Base-by-base conservation (phyloP, 176 grass and related monocot species). In the Eremochloa ophiuroides region DNA sequence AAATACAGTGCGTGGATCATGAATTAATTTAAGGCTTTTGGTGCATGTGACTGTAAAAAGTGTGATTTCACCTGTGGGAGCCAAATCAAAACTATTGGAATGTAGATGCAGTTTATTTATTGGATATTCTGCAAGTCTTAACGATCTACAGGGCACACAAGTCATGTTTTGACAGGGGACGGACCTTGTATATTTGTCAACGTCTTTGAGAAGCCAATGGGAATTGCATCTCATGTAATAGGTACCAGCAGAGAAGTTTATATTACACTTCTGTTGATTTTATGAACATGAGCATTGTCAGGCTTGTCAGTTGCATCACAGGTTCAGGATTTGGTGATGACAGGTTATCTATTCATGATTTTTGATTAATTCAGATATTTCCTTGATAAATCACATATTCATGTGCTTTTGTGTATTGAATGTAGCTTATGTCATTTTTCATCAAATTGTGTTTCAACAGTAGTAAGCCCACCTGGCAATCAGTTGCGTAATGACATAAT, bases 201-300 rank as follows among this genome's bases (percentile, higher is more conserved):
- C 70, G 90, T 90, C 65, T 87, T 90, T 64, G 70, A 88, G 69
- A 40, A 10, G 72, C 88, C 76, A 90, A 96, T 84, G 93, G 92
- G 31, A 96, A 92, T 62, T 90, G 92, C 75, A 90, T 96, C 68
- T 92, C 93, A 74, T 96, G 90, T 90, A 96, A 96, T 34, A 60
- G 90, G 90, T 96, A 93, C 39, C 35, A 76, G 13, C 7, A 60
- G 25, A 44, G 63, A 38, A 43, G n/a, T 1, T 42, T 69, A 3
- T 38, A 73, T 73, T 28, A 30, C 69, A 23, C 62, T 77, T 10
- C 26, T 47, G 27, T 11, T 1, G 12, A 26, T 42, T 34, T 79
- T 33, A 74, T 77, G 35, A 46, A 7, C 74, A 71, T 35, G 41
- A 40, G 50, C 69, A 41, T 62, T 69, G 30, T 51, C 68, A 95